Evolutionary conservation across 768 basidiomycete species (phyloP), one percentile per base, ranked within the genome.

Genomic region (Coprinopsis strossmayeri): DNA sequence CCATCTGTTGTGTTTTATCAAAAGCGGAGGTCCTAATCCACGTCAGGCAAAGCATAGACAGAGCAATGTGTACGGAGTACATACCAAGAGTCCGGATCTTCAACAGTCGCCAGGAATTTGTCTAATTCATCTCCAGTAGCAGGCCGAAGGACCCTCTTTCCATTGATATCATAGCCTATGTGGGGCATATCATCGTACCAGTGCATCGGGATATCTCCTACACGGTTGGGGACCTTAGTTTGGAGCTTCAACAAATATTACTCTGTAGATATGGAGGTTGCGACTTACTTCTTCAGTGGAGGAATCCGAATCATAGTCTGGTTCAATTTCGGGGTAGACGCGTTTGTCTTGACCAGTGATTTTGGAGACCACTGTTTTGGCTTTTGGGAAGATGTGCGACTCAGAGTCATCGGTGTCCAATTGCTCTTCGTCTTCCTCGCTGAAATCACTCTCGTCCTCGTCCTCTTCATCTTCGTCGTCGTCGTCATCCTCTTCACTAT

Each of bases 181-280:
- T 99, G 96, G n/a, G 96, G 96, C 56, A 99, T 72, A 71, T 98
- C 94, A 63, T 98, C 96, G 65, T 99, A 99, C 93, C 95, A 99
- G 60, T 99, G 93, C 77, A 87, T 86, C 39, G 96, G 96, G 53
- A 99, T 72, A 66, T 95, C 78, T 46, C 96, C 96, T 56, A 96
- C 82, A 51, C 94, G 90, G 62, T 96, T 98, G n/a, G 88, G 89
- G 46, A 82, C 79, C 93, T 50, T 25, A 56, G 47, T 49, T 28
- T 46, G 38, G n/a, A 30, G 43, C 18, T 44, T 24, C 21, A 34
- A 15, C 7, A 23, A 18, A 37, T 17, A 3, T 17, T 4, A 13
- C 21, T 20, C 17, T n/a, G 12, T 13, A 12, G 20, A 28, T 23
- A 27, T 44, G 15, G 28, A 39, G 17, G 42, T 38, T 17, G 35